A percentile compares a stretch with the other conserved stretches of the same genome.
Evolutionary conservation across 306 rosid species (phyloP).

Genomic region (Dicorynia guianensis): DNA sequence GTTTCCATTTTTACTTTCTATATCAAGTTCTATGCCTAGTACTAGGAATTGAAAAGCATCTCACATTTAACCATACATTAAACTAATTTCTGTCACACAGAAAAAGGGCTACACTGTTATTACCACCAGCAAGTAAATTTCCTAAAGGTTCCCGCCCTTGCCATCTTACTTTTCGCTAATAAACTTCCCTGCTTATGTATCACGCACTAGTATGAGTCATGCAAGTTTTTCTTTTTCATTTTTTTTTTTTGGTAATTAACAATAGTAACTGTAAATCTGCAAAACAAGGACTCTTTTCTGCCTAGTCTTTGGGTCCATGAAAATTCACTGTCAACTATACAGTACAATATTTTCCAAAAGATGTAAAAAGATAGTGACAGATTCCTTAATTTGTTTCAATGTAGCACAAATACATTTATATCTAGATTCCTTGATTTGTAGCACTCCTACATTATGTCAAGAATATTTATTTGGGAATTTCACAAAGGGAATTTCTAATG

Average conservation of each 20-base stretch:
- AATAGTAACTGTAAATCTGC: not conserved
- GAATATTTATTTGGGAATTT: not conserved
- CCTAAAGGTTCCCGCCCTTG: not conserved
- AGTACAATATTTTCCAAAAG: not conserved
- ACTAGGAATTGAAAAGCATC: not conserved
- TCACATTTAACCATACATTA: not conserved
- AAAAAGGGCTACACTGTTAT: not conserved
- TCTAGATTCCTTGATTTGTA: not conserved
- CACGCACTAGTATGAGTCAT: not conserved
- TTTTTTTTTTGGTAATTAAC: not conserved
- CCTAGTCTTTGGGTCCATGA: not conserved
- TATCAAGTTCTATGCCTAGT: not conserved
- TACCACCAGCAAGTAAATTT: conserved; percentile 5
- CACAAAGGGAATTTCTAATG: too few species aligned
- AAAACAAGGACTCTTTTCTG: not conserved
- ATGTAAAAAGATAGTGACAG: not conserved
- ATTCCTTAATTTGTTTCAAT: too few species aligned
- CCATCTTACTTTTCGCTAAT: not conserved
- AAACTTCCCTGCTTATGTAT: not conserved
- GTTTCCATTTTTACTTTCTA: too few species aligned
- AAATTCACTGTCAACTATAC: not conserved
- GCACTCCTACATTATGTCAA: not conserved
- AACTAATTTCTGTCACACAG: conserved; percentile 14
- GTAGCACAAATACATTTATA: too few species aligned
- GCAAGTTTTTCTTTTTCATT: too few species aligned